Evolutionary conservation across 2,329 filamentous ascomycete species (phyloP).

Genomic region (Pyrenophora seminiperda): DNA sequence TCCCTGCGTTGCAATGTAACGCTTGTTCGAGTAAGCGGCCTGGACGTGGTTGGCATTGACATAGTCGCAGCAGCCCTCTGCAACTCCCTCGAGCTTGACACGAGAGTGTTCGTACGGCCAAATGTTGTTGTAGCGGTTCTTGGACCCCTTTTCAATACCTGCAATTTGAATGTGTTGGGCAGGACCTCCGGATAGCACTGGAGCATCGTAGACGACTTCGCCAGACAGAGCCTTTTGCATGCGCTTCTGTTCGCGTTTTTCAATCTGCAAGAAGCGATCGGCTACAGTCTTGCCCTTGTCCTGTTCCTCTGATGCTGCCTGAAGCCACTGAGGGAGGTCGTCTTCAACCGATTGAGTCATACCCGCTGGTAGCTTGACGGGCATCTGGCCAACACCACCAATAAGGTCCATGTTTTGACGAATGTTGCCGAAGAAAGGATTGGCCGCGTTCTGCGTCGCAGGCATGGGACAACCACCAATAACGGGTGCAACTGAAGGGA

Average conservation of each 20-base stretch:
- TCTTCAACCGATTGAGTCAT: conserved; percentile 56
- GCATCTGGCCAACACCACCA: conserved; percentile 84
- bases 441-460: conserved; percentile 67
- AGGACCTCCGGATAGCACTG: conserved; percentile 40
- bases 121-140: conserved; percentile 98
- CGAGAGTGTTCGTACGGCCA: conserved; percentile 93
- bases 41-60: conserved; percentile 91
- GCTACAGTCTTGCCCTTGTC: conserved; percentile 82
- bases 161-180: conserved; percentile 71
- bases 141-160: conserved; percentile 90
- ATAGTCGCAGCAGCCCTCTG: conserved; percentile 80
- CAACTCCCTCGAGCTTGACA: conserved; percentile 74
- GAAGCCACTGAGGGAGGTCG: conserved; percentile 77
- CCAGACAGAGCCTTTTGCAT: conserved; percentile 81
- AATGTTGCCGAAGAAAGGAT: conserved; percentile 95
- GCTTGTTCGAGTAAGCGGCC: conserved; percentile 80
- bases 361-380: conserved; percentile 62
- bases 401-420: conserved; percentile 95
- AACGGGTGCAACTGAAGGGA: conserved; percentile 70
- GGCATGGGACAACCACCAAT: conserved; percentile 89
- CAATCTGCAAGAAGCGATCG: conserved; percentile 81
- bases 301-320: conserved; percentile 65
- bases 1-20: conserved; percentile 94
- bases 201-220: conserved; percentile 62
- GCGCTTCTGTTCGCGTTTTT: conserved; percentile 83